These are phyloP conservation scores for Kurtzmaniella quercitrusa DNA, from an alignment of 1,139 yeast genomes.

Conservation along the genomic window DNA sequence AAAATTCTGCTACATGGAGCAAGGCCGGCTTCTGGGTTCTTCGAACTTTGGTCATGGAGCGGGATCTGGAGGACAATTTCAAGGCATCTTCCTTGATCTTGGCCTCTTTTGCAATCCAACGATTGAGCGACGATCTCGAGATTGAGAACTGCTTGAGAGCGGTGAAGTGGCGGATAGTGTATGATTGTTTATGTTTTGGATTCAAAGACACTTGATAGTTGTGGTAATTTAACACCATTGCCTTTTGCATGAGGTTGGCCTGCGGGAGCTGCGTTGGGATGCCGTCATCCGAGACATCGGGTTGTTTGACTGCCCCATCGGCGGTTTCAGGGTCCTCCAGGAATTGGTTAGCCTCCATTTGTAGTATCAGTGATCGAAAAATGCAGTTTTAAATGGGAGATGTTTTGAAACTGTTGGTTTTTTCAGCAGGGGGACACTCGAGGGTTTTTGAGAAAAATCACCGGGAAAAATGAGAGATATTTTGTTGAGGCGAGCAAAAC, in stretches of 20 bases:
- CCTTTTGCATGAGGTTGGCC: slow-evolving; percentile 13
- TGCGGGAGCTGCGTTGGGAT: slow-evolving; percentile 7
- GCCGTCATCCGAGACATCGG: neutral
- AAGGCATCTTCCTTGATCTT: slow-evolving; percentile 11
- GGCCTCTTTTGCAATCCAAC: slow-evolving; percentile 17
- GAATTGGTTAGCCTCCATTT: neutral
- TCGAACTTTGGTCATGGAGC: slow-evolving; percentile 10
- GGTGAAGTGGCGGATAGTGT: slow-evolving; percentile 16
- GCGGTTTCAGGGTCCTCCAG: neutral
- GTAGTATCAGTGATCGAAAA: slow-evolving; percentile 3
- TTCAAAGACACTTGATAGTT: slow-evolving; percentile 10
- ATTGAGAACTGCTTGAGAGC: slow-evolving; percentile 12
- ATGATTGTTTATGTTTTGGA: slow-evolving; percentile 18
- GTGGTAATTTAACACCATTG: slow-evolving; percentile 16
- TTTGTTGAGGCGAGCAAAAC: neutral
- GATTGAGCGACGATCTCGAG: slow-evolving; percentile 18
- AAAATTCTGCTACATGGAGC: slow-evolving; percentile 7
- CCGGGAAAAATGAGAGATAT: neutral
- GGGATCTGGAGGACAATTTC: slow-evolving; percentile 5
- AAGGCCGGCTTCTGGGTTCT: slow-evolving; percentile 7
- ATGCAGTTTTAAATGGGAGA: slow-evolving; percentile 7
- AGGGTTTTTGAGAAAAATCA: neutral
- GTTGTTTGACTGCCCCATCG: neutral
- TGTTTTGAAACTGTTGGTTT: slow-evolving; percentile 3
- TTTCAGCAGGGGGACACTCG: slow-evolving; percentile 1